Evolutionary conservation across 1,284 basidiomycete species (phyloP).

Genomic region (Schizophyllum commune): DNA sequence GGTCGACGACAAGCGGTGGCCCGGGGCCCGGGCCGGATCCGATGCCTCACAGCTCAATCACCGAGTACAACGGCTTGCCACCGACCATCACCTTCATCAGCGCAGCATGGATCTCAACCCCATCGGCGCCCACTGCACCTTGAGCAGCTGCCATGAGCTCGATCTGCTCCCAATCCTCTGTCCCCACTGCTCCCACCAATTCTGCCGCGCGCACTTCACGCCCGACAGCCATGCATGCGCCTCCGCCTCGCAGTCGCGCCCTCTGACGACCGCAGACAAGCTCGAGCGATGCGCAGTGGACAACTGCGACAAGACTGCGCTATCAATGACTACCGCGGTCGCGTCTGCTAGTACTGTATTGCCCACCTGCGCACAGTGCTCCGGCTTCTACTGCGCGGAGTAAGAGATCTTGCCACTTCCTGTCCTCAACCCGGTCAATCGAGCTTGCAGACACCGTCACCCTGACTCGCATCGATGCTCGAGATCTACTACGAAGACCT

Average conservation of each 20-base stretch:
- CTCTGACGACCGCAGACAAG: slow-evolving; percentile 15
- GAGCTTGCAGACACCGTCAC: slow-evolving; percentile 46
- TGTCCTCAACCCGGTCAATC: slow-evolving; percentile 1
- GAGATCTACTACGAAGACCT: slow-evolving; percentile 8
- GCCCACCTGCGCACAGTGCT: slow-evolving; percentile 45
- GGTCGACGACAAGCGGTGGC: not conserved
- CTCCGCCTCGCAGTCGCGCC: slow-evolving; percentile 11
- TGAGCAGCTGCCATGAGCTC: slow-evolving; percentile 41
- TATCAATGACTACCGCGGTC: slow-evolving; percentile 27
- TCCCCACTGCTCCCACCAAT: slow-evolving; percentile 36
- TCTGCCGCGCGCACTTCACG: slow-evolving; percentile 51
- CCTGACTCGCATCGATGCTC: slow-evolving; percentile 47
- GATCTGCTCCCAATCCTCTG: slow-evolving; percentile 66
- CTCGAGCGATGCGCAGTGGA: slow-evolving; percentile 42
- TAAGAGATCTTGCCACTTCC: slow-evolving; percentile 22
- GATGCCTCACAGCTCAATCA: not conserved
- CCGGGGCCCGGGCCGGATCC: not conserved
- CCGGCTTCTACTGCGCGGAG: slow-evolving; percentile 54
- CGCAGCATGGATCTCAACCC: not conserved
- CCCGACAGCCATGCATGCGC: slow-evolving; percentile 52
- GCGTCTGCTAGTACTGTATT: slow-evolving; percentile 21
- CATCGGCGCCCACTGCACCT: slow-evolving; percentile 50
- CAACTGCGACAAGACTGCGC: slow-evolving; percentile 46
- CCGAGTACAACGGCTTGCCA: not conserved
- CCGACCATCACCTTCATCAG: not conserved